Base-by-base conservation (phyloP, 345 rosid genomes). In the Passiflora organensis region DNA sequence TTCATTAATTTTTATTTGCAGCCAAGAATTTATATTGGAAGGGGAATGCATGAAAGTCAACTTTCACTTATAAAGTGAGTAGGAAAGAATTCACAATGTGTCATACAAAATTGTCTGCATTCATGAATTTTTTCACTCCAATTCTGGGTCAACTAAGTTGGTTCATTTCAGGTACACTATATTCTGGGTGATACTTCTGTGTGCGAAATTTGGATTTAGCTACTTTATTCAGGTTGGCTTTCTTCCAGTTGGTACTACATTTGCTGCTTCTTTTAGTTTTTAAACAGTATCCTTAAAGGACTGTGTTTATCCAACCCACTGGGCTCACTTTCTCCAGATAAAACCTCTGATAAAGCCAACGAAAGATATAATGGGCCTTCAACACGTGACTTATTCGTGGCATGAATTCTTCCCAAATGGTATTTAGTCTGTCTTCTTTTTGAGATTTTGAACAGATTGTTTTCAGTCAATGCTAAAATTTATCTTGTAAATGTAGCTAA, bases 11-110 rank as follows among this genome's bases (percentile, higher is more conserved):
- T 55, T 66, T 62, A 13, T 58, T 55, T 71, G 73, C 91, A 91
- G 96, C 98, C 96, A 56, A 81, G 98, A 75, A 78, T 88, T 58
- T 91, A 88, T 56, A 68, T 91, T 47, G 98, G 98, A 39, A 82
- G 98, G 71, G 98, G 98, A 62, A 88, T 91, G 98, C 98, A 91
- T 73, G 98, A 91, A 75, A 91, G 98, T 59, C 98, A 88, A 65
- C 78, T 86, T 74, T 54, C 93, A 55, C 89, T 91, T 47, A 55
- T 91, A 46, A 91, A 91, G 98, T 91, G 70, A 78, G 96, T 83
- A 48, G 48, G 13, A 5, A 20, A 58, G 53, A 49, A 16, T 13
- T 65, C 37, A 21, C 17, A n/a, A 10, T 39, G 18, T 19, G 34
- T 8, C 13, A 6, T 41, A 25, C 6, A 2, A 15, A 28, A 11